Base-by-base conservation (phyloP, 2,329 filamentous ascomycete species). In the Geosmithia morbida region DNA sequence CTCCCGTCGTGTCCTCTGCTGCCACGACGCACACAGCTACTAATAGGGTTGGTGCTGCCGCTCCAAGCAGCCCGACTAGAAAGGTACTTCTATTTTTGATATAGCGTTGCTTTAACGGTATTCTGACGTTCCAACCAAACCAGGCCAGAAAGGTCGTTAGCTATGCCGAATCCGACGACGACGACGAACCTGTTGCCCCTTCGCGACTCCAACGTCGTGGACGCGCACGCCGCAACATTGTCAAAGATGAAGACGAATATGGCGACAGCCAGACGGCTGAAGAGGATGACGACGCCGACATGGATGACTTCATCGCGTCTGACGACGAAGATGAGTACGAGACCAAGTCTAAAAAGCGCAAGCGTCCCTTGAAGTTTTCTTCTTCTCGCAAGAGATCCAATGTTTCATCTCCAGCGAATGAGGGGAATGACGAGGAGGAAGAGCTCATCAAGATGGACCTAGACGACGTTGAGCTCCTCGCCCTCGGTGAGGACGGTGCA, bases 101-200 rank as follows among this genome's bases (percentile, higher is more conserved):
- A 43, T 16, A 5, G 5, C 14, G 41, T 2, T 22, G 11, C 13
- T 3, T 43, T 16, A 5, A 26, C 22, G 8, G 26, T 10, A 22
- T 37, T 3, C 26, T 39, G 13, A 39, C 46, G 2, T 3, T 17
- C 45, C 1, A 2, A 5, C 14, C 45, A 1, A 26, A 26, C 22
- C 46, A 78, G 75, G 62, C 60, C 3, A 77, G 70, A 55, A 79
- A 75, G 57, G 61, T 62, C 0, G 74, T 92, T 53, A 92, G 75
- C 60, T 97, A 97, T 61, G 82, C 84, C 52, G 89, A 96, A 57
- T 88, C 86, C 1, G 87, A 86, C 43, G 84, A 86, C 46, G 83
- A 87, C 13, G 83, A 87, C 45, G 83, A 89, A 43, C 77, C 85
- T 0, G 83, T 89, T 58, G 61, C 64, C 2, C 63, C 64, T 14